Base-by-base conservation (phyloP, 139 green algal genomes). In the Haematococcus sp. region DNA sequence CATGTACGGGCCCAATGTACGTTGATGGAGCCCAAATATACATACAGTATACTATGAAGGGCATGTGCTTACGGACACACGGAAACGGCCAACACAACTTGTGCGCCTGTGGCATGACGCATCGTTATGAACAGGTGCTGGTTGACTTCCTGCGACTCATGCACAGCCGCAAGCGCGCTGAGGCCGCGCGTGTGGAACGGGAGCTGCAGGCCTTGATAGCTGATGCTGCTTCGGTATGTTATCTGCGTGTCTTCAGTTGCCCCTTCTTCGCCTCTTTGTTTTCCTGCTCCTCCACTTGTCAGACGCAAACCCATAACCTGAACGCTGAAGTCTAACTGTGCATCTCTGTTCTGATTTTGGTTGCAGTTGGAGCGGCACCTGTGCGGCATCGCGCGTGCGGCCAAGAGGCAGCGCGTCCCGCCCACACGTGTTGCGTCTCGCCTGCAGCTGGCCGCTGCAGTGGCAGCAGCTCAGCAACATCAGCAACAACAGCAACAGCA, bases 71-170 rank as follows among this genome's bases (percentile, higher is more conserved):
- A n/a, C n/a, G n/a, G n/a, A n/a, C n/a, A n/a, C n/a, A n/a, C n/a
- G n/a, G n/a, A n/a, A n/a, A n/a, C n/a, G n/a, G n/a, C n/a, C n/a
- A n/a, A n/a, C n/a, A n/a, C n/a, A n/a, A n/a, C n/a, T n/a, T n/a
- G n/a, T n/a, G n/a, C n/a, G n/a, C n/a, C n/a, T n/a, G n/a, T n/a
- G n/a, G n/a, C 66, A 31, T 27, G 30, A 11, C 43, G 68, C 52
- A 35, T 31, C 33, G 22, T 11, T 2, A 23, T 23, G 19, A 22
- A 32, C 7, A 30, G 31, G 74, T 77, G 40, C 73, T 83, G 49
- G 28, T 73, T 16, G 79, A 84, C 43, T 84, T 84, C 43, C 56
- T 84, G 40, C 43, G 34, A 20, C 65, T 75, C 55, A 73, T 81
- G 63, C 69, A 78, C 35, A 35, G 58, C 28, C 54, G 74, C 16